A percentile compares a stretch with the other conserved stretches of the same genome.
Evolutionary conservation across 1,139 yeast species (phyloP).

Genomic region (Saccharomyces hybrid): DNA sequence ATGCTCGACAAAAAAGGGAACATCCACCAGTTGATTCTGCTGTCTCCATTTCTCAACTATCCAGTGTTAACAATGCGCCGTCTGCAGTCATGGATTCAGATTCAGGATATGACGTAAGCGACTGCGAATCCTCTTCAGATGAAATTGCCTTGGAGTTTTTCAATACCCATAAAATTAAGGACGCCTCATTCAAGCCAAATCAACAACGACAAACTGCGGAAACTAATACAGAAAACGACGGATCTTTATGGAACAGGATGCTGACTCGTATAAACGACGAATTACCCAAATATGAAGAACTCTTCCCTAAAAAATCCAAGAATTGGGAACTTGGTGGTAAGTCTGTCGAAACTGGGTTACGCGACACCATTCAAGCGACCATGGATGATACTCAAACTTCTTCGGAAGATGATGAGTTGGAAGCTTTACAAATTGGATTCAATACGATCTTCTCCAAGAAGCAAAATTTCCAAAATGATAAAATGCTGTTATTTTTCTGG

Average conservation of each 20-base stretch:
- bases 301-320: conserved; percentile 46
- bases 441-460: conserved; percentile 51
- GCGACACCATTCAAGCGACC: conserved; percentile 8
- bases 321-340: background rate
- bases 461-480: conserved; percentile 69
- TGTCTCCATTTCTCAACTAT: conserved; percentile 23
- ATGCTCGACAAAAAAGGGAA: background rate
- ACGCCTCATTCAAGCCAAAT: background rate
- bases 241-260: conserved; percentile 55
- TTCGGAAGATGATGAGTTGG: conserved; percentile 39
- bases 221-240: conserved; percentile 11
- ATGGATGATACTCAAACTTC: conserved; percentile 18
- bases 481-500: conserved; percentile 85
- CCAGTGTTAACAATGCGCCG: conserved; percentile 24
- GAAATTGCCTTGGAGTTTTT: background rate
- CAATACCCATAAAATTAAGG: background rate
- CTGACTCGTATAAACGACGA: conserved; percentile 52
- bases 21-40: conserved; percentile 10
- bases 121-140: background rate
- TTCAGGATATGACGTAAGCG: background rate
- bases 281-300: conserved; percentile 73
- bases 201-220: conserved; percentile 12
- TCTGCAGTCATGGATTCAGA: background rate
- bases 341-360: background rate
- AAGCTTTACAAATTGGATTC: conserved; percentile 44